These are phyloP conservation scores for Starmerella stellata DNA, from an alignment of 805 yeast genomes.

Conservation along the genomic window DNA sequence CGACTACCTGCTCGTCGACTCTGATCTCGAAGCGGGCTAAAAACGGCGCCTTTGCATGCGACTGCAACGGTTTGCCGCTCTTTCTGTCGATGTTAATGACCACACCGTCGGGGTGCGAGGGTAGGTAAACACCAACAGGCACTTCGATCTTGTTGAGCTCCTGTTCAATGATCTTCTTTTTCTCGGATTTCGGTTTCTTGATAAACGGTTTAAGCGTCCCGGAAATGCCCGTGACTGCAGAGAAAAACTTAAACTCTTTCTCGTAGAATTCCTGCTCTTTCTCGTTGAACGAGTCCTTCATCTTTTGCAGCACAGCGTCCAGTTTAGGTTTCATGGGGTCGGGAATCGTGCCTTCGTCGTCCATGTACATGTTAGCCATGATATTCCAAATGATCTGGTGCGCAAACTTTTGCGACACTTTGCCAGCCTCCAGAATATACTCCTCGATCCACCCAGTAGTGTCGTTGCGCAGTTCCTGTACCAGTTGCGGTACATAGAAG, in stretches of 20 bases:
- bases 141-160: constrained; percentile 70
- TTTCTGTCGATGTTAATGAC: constrained; percentile 79
- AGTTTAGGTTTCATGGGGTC: constrained; percentile 69
- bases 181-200: constrained; percentile 86
- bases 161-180: constrained; percentile 87
- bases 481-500: constrained; percentile 96
- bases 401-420: constrained; percentile 76
- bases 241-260: constrained; percentile 73
- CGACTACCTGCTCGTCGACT: constrained; percentile 25
- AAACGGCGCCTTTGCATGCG: constrained; percentile 97
- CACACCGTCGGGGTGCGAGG: constrained; percentile 92
- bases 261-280: constrained; percentile 53
- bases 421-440: constrained; percentile 80
- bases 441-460: constrained; percentile 65
- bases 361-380: constrained; percentile 79
- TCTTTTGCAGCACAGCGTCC: constrained; percentile 48
- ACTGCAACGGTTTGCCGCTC: constrained; percentile 86
- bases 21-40: constrained; percentile 85
- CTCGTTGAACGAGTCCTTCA: constrained; percentile 43
- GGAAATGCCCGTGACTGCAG: constrained; percentile 79
- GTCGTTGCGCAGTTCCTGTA: constrained; percentile 77
- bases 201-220: constrained; percentile 90
- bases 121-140: constrained; percentile 72
- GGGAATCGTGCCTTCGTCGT: constrained; percentile 66
- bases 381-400: constrained; percentile 98